Base-by-base conservation (phyloP, 805 yeast genomes). In the Tanozyma kutaoensis region DNA sequence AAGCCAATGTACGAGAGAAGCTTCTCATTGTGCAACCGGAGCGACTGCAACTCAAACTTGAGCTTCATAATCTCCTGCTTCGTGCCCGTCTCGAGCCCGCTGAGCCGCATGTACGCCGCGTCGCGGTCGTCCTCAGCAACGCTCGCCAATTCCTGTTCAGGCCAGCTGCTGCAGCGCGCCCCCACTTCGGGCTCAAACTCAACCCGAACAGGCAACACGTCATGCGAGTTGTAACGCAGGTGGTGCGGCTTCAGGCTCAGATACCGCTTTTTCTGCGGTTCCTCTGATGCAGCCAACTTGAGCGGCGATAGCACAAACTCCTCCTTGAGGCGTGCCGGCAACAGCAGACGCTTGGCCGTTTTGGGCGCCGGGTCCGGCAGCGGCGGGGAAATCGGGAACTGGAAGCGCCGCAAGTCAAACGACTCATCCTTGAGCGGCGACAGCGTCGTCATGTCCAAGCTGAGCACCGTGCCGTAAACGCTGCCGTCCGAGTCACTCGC, bases 1-100 rank as follows among this genome's bases (percentile, higher is more conserved):
- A 67, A 69, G 8, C 75, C 75, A 42, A 69, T 69, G 39, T 67
- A 69, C 20, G 73, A 66, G 30, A 66, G 52, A 20, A 69, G 50
- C 39, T 69, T 69, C 30, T 69, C 76, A 41, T 68, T 69, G 39
- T 69, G 74, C 28, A 69, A 44, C 35, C 62, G 59, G 33, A 69
- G 46, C 8, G 73, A 66, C 40, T 64, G 68, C 26, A 69, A 47
- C 42, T 69, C 73, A 42, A 69, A 69, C 33, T 59, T 58, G 36
- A 68, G 50, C 38, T 59, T 66, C 42, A 59, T 62, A 36, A 67
- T 53, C 34, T 69, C 73, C 38, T 66, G 69, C 20, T 57, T 48
- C 14, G 58, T 50, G 24, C 14, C 32, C 18, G 13, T 35, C 35
- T n/a, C 30, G 22, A 22, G 36, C n/a, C 58, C 58, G 30, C 43